These are phyloP conservation scores for Bipolaris sorokiniana DNA, from an alignment of 2,329 filamentous ascomycete species.

Conservation along the genomic window DNA sequence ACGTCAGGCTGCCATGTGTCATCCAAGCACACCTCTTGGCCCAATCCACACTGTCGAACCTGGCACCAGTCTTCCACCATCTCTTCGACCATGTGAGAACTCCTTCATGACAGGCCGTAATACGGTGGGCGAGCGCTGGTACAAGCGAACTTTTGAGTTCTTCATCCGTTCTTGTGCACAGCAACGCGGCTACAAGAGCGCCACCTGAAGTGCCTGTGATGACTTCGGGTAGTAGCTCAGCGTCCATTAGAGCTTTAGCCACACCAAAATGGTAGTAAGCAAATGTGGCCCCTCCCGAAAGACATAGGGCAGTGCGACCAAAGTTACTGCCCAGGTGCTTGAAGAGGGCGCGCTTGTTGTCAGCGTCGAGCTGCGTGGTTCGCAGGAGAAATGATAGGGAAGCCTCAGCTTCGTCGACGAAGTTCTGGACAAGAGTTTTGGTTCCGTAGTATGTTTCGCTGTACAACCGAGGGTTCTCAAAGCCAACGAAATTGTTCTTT, in stretches of 20 bases:
- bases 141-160: constrained; percentile 86
- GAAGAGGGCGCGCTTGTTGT: constrained; percentile 81
- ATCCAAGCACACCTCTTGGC: constrained; percentile 87
- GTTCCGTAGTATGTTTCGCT: constrained; percentile 97
- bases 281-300: constrained; percentile 92
- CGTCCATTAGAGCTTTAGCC: constrained; percentile 85
- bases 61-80: constrained; percentile 91
- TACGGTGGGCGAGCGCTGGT: constrained; percentile 82
- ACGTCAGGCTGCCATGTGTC: constrained; percentile 87
- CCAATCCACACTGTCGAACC: constrained; percentile 95
- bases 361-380: constrained; percentile 69
- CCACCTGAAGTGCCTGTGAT: constrained; percentile 97
- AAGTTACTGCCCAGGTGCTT: constrained; percentile 90
- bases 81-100: constrained; percentile 77
- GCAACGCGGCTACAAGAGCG: constrained; percentile 83
- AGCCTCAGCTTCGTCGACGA: constrained; percentile 80
- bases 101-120: constrained; percentile 83
- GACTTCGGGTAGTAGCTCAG: constrained; percentile 83
- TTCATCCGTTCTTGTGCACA: constrained; percentile 88
- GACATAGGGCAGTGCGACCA: constrained; percentile 87
- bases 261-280: constrained; percentile 98
- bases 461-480: constrained; percentile 93
- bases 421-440: constrained; percentile 91
- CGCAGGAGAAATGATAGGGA: constrained; percentile 71
- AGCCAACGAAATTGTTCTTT: constrained; percentile 96